phyloP scores from a whole-genome alignment of 345 rosid species.

The Pistacia vera region DNA sequence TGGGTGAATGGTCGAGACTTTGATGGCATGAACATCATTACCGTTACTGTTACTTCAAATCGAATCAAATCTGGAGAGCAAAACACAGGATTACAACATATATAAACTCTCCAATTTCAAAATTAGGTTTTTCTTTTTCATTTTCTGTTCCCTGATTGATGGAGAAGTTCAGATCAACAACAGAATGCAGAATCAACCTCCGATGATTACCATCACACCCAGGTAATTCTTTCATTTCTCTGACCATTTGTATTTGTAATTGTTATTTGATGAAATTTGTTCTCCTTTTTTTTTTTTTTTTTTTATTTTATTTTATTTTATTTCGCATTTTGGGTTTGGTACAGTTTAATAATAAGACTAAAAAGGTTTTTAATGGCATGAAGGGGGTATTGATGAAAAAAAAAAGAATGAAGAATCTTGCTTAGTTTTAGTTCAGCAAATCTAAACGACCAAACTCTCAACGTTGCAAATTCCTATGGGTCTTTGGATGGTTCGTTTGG shows the following conservation, averaged over 20 bases:
- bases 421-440: conserved; percentile 25
- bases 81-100: neutral
- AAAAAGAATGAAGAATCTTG: conserved; percentile 17
- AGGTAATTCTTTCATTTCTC: neutral
- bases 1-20: neutral
- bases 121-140: conserved; percentile 2
- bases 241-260: neutral
- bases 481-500: conserved; percentile 23
- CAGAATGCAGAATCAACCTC: conserved; percentile 7
- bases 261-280: too few species aligned
- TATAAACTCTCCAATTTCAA: neutral
- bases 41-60: neutral
- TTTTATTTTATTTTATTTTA: too few species aligned
- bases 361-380: neutral
- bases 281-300: too few species aligned
- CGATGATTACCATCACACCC: neutral
- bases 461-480: conserved; percentile 52
- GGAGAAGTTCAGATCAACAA: neutral
- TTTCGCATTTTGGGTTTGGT: neutral
- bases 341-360: neutral
- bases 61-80: neutral
- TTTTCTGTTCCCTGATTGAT: neutral
- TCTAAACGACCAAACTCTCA: conserved; percentile 46
- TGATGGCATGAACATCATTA: neutral
- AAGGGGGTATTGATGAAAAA: conserved; percentile 8